Conservation (phyloP, 768 basidiomycete genomes). For the Auricularia sp. region DNA sequence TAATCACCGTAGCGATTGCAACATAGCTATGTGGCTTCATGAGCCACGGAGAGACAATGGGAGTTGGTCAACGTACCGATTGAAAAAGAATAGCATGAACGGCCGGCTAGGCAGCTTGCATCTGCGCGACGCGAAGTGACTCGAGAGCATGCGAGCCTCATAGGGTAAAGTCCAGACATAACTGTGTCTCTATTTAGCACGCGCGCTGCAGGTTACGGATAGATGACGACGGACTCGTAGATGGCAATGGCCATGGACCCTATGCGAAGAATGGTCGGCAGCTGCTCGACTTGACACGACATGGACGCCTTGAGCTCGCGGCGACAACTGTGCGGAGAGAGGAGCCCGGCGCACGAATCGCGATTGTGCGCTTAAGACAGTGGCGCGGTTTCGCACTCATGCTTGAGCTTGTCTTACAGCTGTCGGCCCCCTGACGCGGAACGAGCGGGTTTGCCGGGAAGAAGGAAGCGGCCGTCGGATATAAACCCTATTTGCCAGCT, state of each 20-base stretch:
- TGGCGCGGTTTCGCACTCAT: too few species aligned
- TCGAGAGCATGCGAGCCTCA: neutral
- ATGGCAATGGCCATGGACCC: neutral
- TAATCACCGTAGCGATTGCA: neutral
- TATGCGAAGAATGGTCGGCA: neutral
- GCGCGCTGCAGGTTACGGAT: neutral
- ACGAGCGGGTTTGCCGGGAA: too few species aligned
- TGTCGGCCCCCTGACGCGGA: too few species aligned
- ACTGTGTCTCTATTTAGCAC: neutral
- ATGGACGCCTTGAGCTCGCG: neutral
- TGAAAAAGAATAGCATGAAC: neutral
- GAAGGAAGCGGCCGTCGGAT: too few species aligned
- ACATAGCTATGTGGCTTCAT: neutral
- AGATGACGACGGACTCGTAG: neutral
- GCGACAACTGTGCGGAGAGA: too few species aligned
- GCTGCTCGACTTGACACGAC: neutral
- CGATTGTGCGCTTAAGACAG: too few species aligned
- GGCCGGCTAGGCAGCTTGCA: neutral
- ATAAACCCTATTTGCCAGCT: too few species aligned
- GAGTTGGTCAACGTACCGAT: neutral
- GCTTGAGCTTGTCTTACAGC: too few species aligned
- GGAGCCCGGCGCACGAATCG: too few species aligned
- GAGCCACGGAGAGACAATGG: neutral
- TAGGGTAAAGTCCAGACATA: neutral
- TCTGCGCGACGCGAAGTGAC: neutral